Evolutionary conservation across 441 rosid species (phyloP), one percentile per base, ranked within the genome.

Genomic region (Gossypium davidsonii): DNA sequence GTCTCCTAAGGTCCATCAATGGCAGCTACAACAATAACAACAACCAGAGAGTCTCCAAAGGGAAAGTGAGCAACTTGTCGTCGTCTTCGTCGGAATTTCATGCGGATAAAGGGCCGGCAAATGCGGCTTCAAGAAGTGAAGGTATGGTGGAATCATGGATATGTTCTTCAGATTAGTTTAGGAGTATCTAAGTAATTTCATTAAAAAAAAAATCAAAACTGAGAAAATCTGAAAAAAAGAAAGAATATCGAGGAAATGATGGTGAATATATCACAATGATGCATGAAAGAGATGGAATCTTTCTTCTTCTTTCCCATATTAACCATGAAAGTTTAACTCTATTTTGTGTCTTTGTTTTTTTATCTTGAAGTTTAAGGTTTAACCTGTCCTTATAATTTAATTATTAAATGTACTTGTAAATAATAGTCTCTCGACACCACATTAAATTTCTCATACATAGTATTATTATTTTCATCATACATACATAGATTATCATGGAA

Each of bases 131-230:
- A 25, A 84, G 91, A 83, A 81, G 82, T 70, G 89, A 84, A 87
- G 90, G 90, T 81, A 91, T 80, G 90, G 85, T 91, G 76, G 97
- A 87, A 80, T 85, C 94, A 51, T 90, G 98, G 98, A 84, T 93
- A 81, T 90, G 94, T 81, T 86, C 95, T 37, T 87, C 93, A 61
- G 88, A 90, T 79, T 88, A 61, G 88, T 88, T 79, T 88, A 78
- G 77, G n/a, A 57, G 73, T 62, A 56, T 72, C 39, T 56, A 6
- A 18, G 28, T 42, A 21, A 25, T 5, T 60, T 42, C 34, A 49
- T 26, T 34, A 20, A 46, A n/a, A 10, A 10, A 64, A 34, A 15
- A 26, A 8, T 53, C 10, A n/a, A 6, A 65, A 75, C 67, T 73
- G 28, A 68, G 71, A 72, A 17, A 55, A 64, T 37, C 59, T 52